These are phyloP conservation scores for Akanthomyces dipterigenus DNA, from an alignment of 2,329 filamentous ascomycete genomes.

Conservation along the genomic window DNA sequence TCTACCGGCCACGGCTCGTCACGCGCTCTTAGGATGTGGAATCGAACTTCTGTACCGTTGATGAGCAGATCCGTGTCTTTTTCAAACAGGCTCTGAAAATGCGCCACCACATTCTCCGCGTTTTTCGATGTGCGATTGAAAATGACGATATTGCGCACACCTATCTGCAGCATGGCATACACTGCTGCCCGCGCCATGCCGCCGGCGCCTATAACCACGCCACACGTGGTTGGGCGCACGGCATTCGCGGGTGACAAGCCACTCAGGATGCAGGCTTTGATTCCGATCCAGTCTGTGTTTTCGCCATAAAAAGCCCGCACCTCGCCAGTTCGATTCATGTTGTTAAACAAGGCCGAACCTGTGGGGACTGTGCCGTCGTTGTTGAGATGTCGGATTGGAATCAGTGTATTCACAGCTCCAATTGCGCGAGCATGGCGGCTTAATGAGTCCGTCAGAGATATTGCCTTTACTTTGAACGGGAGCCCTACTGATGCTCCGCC, in stretches of 20 bases:
- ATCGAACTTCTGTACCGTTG: conserved; percentile 37
- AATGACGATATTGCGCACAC: conserved; percentile 68
- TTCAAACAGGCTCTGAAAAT: conserved; percentile 58
- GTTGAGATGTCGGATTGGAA: conserved; percentile 59
- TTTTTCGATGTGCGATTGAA: conserved; percentile 65
- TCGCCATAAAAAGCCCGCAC: conserved; percentile 68
- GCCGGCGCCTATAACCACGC: conserved; percentile 57
- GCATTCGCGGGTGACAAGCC: conserved; percentile 68
- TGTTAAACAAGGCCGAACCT: conserved; percentile 44
- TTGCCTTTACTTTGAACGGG: conserved; percentile 69
- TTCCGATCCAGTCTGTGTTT: conserved; percentile 78
- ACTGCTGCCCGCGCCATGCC: conserved; percentile 75
- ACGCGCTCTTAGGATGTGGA: conserved; percentile 52
- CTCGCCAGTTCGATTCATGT: conserved; percentile 54
- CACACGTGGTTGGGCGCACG: conserved; percentile 47
- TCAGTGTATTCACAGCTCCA: conserved; percentile 68
- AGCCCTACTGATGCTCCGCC: conserved; percentile 66
- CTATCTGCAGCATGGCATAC: conserved; percentile 71
- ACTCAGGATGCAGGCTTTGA: conserved; percentile 63
- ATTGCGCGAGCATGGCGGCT: conserved; percentile 69
- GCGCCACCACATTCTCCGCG: conserved; percentile 58
- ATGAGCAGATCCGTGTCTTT: conserved; percentile 37
- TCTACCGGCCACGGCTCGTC: conserved; percentile 58
- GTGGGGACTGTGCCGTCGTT: conserved; percentile 50
- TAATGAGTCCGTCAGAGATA: conserved; percentile 60